Evolutionary conservation across 1,284 basidiomycete genomes (phyloP).

Genomic region (Ganoderma leucocontextum): DNA sequence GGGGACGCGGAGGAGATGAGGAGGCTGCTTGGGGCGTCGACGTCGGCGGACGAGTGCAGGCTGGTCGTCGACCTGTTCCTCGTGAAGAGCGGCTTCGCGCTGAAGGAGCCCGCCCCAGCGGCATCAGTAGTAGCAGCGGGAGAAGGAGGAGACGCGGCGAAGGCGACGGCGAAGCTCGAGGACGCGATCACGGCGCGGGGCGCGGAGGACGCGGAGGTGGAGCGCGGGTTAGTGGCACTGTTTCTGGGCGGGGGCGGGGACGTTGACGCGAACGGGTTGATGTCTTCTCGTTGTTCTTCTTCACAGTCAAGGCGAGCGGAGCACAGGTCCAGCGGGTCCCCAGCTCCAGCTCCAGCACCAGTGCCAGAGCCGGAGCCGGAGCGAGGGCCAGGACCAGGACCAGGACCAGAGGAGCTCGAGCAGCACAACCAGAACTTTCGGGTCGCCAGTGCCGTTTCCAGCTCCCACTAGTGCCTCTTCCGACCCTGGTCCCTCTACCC

Average conservation of each 20-base stretch:
- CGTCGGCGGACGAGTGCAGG: conserved; percentile 83
- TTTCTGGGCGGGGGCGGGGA: conserved; percentile 38
- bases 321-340: not conserved
- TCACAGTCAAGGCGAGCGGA: conserved; percentile 4
- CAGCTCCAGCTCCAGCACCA: not conserved
- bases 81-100: conserved; percentile 59
- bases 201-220: conserved; percentile 38
- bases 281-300: conserved; percentile 13
- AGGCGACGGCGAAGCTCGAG: conserved; percentile 18
- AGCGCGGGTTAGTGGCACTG: conserved; percentile 41
- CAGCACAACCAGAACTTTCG: conserved; percentile 13
- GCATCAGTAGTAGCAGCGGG: not conserved
- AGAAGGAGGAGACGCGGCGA: conserved; percentile 6
- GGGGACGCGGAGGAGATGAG: conserved; percentile 72
- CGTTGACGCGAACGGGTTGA: conserved; percentile 24
- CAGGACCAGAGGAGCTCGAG: conserved; percentile 1
- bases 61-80: conserved; percentile 85
- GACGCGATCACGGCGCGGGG: conserved; percentile 30
- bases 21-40: conserved; percentile 73
- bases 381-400: conserved; percentile 6
- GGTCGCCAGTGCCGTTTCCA: not conserved
- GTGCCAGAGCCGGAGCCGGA: not conserved
- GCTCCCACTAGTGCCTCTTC: conserved; percentile 5
- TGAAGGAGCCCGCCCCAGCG: conserved; percentile 15
- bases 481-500: not conserved